Conservation (phyloP, 2,329 filamentous ascomycete species). For the Apiospora pterosperma region DNA sequence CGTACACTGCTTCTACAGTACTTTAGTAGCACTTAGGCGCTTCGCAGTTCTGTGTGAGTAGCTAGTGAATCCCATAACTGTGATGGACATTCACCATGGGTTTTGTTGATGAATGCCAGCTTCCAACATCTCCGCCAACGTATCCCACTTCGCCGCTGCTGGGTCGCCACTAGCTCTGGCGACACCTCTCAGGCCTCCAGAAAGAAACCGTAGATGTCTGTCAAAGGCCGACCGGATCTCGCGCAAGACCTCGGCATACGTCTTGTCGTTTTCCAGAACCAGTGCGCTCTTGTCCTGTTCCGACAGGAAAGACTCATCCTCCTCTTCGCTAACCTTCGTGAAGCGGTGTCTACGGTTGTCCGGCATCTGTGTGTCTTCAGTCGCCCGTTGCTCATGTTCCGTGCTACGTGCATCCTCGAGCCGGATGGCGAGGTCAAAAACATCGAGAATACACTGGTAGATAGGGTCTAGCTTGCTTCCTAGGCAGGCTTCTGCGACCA, state of each 20-base stretch:
- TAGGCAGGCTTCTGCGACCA: slow-evolving; percentile 68
- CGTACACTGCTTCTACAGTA: too few species aligned
- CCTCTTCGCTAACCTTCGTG: slow-evolving; percentile 23
- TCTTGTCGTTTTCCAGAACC: slow-evolving; percentile 33
- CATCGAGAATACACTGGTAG: slow-evolving; percentile 66
- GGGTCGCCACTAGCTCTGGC: slow-evolving; percentile 68
- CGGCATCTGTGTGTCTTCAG: slow-evolving; percentile 30
- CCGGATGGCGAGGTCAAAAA: slow-evolving; percentile 71
- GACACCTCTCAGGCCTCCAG: slow-evolving; percentile 69
- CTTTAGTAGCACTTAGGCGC: too few species aligned
- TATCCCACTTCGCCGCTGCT: slow-evolving; percentile 66
- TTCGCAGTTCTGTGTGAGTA: too few species aligned
- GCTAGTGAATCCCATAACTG: neutral
- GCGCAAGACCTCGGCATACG: slow-evolving; percentile 50
- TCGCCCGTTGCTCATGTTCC: slow-evolving; percentile 33
- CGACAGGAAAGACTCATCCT: slow-evolving; percentile 27
- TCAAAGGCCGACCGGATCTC: slow-evolving; percentile 62
- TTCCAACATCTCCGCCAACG: slow-evolving; percentile 76
- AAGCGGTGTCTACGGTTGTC: slow-evolving; percentile 14
- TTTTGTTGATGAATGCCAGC: slow-evolving; percentile 27
- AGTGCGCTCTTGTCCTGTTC: slow-evolving; percentile 25
- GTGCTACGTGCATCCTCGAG: slow-evolving; percentile 58
- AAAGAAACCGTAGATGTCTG: slow-evolving; percentile 65
- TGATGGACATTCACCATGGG: neutral
- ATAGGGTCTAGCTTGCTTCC: slow-evolving; percentile 67